These are phyloP conservation scores for Globisporangium carolinianum DNA, from an alignment of 352 stramenopile genomes.

Conservation along the genomic window DNA sequence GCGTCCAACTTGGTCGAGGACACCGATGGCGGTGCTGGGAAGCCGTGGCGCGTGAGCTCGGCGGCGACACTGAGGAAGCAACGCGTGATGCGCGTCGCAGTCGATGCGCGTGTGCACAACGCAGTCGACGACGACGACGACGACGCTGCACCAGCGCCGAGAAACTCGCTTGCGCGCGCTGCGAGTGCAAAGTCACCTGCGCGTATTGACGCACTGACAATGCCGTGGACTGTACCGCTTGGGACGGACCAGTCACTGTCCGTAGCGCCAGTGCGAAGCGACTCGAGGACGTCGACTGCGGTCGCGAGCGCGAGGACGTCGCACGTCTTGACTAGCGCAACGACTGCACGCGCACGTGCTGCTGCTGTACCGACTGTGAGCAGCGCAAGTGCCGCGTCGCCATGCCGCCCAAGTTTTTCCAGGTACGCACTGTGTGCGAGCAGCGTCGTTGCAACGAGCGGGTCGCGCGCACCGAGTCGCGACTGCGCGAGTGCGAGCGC, in stretches of 20 bases:
- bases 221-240: conserved; percentile 31
- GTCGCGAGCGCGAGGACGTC: conserved; percentile 19
- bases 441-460: conserved; percentile 28
- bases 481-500: conserved; percentile 44
- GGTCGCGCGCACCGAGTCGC: conserved; percentile 30
- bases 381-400: conserved; percentile 24
- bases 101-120: conserved; percentile 2
- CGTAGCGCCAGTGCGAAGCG: background rate
- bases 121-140: background rate
- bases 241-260: conserved; percentile 21
- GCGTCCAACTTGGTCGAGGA: no score
- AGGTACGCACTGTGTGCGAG: conserved; percentile 34
- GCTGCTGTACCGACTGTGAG: conserved; percentile 18
- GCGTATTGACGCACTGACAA: conserved; percentile 21
- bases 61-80: conserved; percentile 11
- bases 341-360: conserved; percentile 18
- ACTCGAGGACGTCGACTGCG: conserved; percentile 25
- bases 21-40: background rate
- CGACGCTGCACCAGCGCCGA: conserved; percentile 6
- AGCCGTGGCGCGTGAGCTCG: background rate
- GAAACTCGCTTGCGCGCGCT: conserved; percentile 19
- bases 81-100: conserved; percentile 4
- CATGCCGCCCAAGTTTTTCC: conserved; percentile 19
- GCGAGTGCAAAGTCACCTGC: conserved; percentile 19
- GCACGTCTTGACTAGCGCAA: conserved; percentile 25